Evolutionary conservation across 805 yeast species (phyloP).

Genomic region (Cyberlindnera euphorbiae): DNA sequence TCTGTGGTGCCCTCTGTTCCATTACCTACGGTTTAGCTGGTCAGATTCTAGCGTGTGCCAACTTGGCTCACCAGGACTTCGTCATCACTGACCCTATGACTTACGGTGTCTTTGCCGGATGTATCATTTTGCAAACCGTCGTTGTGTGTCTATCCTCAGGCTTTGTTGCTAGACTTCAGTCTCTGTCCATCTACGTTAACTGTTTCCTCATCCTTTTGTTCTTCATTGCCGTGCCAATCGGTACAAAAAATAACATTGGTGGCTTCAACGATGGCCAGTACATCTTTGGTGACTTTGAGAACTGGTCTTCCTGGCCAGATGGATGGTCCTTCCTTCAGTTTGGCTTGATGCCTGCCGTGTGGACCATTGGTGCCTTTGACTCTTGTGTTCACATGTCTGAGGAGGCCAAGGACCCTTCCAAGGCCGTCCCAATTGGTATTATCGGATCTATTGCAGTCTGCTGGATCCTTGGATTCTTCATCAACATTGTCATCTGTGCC

Average conservation of each 20-base stretch:
- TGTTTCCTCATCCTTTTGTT: slow-evolving; percentile 45
- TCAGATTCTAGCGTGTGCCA: slow-evolving; percentile 50
- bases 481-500: slow-evolving; percentile 51
- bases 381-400: slow-evolving; percentile 71
- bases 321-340: slow-evolving; percentile 54
- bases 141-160: slow-evolving; percentile 48
- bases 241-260: slow-evolving; percentile 32
- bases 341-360: slow-evolving; percentile 62
- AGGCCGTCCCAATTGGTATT: slow-evolving; percentile 64
- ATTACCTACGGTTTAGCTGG: slow-evolving; percentile 64
- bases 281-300: slow-evolving; percentile 51
- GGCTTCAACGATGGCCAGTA: slow-evolving; percentile 44
- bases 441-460: slow-evolving; percentile 52
- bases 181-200: slow-evolving; percentile 49
- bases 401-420: slow-evolving; percentile 59
- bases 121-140: slow-evolving; percentile 34
- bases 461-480: slow-evolving; percentile 53
- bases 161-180: slow-evolving; percentile 50
- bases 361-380: slow-evolving; percentile 77
- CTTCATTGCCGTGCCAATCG: slow-evolving; percentile 57
- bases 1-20: slow-evolving; percentile 63
- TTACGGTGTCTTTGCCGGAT: slow-evolving; percentile 63
- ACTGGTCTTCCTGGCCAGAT: slow-evolving; percentile 47
- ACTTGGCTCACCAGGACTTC: slow-evolving; percentile 42
- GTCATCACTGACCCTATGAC: slow-evolving; percentile 46